phyloP scores from a whole-genome alignment of 495 filamentous ascomycete species.

The Coniosporium apollinis region DNA sequence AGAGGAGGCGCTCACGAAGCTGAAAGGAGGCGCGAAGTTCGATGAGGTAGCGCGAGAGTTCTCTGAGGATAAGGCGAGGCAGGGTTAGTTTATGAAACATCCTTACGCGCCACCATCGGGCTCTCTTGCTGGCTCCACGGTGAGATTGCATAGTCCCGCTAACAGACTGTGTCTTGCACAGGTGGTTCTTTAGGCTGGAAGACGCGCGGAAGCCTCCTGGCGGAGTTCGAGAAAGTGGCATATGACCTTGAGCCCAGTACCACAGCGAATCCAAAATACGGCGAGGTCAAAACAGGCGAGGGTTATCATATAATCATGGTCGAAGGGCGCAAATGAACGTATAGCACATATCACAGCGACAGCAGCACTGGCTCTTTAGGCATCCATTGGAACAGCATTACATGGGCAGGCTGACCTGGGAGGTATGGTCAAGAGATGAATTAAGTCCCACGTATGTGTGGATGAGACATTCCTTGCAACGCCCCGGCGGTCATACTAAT shows the following conservation, averaged over 20 bases:
- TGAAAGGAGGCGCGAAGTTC: constrained; percentile 63
- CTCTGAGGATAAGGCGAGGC: constrained; percentile 76
- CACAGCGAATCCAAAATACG: constrained; percentile 57
- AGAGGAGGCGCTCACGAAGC: constrained; percentile 68
- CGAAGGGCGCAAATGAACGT: constrained; percentile 54
- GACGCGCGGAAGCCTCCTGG: constrained; percentile 51
- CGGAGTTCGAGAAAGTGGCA: constrained; percentile 65
- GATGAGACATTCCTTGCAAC: too few relatives aligned
- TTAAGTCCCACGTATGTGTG: too few relatives aligned
- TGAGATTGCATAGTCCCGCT: constrained; percentile 1
- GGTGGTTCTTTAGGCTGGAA: constrained; percentile 80
- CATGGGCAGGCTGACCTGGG: too few relatives aligned
- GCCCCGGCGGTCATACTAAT: too few relatives aligned
- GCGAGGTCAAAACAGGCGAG: constrained; percentile 63
- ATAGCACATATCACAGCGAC: too few relatives aligned
- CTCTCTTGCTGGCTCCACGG: too few relatives aligned
- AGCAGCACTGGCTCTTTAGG: too few relatives aligned
- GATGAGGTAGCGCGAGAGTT: constrained; percentile 76
- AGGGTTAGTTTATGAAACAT: constrained; percentile 37
- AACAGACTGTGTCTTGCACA: constrained; percentile 18
- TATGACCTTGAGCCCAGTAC: constrained; percentile 64
- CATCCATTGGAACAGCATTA: too few relatives aligned
- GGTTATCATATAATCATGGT: constrained; percentile 97
- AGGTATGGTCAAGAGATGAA: too few relatives aligned
- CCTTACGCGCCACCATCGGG: neutral